Evolutionary conservation across 371 early-diverging fungal genomes (phyloP).

Genomic region (Mucor circinelloides): DNA sequence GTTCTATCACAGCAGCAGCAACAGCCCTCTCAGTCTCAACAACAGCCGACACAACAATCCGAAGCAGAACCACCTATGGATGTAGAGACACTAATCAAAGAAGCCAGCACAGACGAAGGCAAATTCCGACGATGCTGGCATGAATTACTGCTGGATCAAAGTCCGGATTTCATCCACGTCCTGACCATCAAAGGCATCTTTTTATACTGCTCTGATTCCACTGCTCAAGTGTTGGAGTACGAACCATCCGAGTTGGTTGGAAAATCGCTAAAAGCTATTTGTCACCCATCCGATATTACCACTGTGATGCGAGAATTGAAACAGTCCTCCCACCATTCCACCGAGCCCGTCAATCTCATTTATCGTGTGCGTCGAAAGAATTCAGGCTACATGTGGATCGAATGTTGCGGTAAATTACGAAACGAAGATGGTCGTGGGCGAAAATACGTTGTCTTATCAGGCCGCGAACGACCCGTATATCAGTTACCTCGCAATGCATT

Average conservation of each 20-base stretch:
- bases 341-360: conserved; percentile 51
- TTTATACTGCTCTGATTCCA: conserved; percentile 55
- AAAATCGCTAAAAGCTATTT: conserved; percentile 54
- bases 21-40: background rate
- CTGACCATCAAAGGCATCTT: conserved; percentile 67
- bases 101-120: conserved; percentile 37
- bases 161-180: conserved; percentile 62
- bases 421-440: conserved; percentile 62
- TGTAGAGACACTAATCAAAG: conserved; percentile 34
- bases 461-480: conserved; percentile 52
- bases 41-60: background rate
- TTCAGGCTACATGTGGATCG: conserved; percentile 63
- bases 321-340: conserved; percentile 38
- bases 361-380: conserved; percentile 59
- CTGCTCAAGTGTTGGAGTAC: conserved; percentile 49
- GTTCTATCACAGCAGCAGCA: background rate
- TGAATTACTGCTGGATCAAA: conserved; percentile 39
- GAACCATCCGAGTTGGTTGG: conserved; percentile 57
- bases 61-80: conserved; percentile 25
- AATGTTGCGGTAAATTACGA: conserved; percentile 58
- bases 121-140: conserved; percentile 34
- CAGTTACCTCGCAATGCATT: conserved; percentile 28
- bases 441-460: conserved; percentile 64
- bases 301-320: conserved; percentile 66
- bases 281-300: conserved; percentile 67